Evolutionary conservation across 768 basidiomycete species (phyloP), one percentile per base, ranked within the genome.

Genomic region (Russula abietina): DNA sequence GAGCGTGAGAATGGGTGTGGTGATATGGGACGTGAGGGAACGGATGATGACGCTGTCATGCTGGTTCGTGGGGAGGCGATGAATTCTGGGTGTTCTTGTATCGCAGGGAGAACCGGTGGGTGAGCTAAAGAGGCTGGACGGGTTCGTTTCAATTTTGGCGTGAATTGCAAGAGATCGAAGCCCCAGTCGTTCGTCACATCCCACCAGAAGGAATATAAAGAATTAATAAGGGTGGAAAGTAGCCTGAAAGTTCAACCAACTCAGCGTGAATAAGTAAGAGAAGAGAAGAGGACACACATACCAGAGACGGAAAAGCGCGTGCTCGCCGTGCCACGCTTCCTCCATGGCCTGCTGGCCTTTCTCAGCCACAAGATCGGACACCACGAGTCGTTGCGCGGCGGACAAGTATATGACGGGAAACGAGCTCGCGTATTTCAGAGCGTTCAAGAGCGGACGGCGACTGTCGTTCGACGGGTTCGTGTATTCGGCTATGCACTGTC

Each of bases 141-240:
- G 68, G 33, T 72, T 65, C 64, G 65, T 26, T 67, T 66, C 14
- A 32, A 19, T 17, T 43, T 38, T 26, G 38, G 51, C 24, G 30
- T 52, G 50, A 57, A 61, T 57, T 79, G 80, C 62, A 98, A 76
- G 48, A 98, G 75, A 50, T 86, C 83, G 59, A 99, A 79, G 6
- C 97, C 97, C 95, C 96, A 99, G 72, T 99, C 97, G 72, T 96
- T 91, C 53, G 92, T 93, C 48, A 98, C 82, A 74, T 98, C 97
- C 97, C 97, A 99, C 91, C 93, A 99, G 73, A 96, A 98, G 3
- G 94, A 95, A 74, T 93, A 99, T 33, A 90, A 73, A 3, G 95
- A 96, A 74, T 98, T 98, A 69, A 96, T 73, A 39, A 83, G 80
- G 26, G 92, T 94, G 11, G 87, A 83, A 50, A 97, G 73, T 17